These are phyloP conservation scores for Reutealis trisperma DNA, from an alignment of 345 rosid genomes.

Conservation along the genomic window DNA sequence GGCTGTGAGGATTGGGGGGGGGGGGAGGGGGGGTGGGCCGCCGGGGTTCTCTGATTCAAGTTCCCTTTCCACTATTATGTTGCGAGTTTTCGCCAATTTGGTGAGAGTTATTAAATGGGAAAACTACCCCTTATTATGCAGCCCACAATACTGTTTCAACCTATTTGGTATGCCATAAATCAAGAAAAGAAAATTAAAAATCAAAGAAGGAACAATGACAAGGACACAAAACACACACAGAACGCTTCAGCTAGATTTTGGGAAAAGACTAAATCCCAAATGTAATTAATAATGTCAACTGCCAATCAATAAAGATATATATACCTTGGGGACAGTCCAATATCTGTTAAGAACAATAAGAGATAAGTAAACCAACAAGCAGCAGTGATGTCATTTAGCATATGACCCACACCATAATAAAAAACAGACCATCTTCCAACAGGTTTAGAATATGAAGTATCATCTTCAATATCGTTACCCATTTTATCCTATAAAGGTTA, in stretches of 20 bases:
- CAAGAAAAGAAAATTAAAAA: not conserved
- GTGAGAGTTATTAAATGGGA: too few species aligned
- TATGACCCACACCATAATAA: slow-evolving; percentile 87
- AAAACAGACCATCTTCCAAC: slow-evolving; percentile 74
- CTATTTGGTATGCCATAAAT: not conserved
- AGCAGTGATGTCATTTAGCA: slow-evolving; percentile 97
- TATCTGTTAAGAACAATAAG: slow-evolving; percentile 77
- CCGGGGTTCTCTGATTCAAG: too few species aligned
- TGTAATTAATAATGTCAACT: not conserved
- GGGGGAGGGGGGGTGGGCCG: too few species aligned
- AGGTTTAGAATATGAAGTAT: slow-evolving; percentile 49
- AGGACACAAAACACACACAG: not conserved
- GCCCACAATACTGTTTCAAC: too few species aligned
- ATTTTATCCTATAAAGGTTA: slow-evolving; percentile 20
- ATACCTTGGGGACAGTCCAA: slow-evolving; percentile 84
- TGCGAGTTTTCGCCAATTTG: too few species aligned
- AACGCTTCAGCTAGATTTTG: not conserved
- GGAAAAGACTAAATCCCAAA: not conserved
- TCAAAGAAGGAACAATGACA: too few species aligned
- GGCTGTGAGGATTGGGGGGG: too few species aligned
- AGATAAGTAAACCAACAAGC: slow-evolving; percentile 98
- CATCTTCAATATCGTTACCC: slow-evolving; percentile 42
- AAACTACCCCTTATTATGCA: too few species aligned
- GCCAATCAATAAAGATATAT: not conserved
- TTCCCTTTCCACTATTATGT: too few species aligned